Percentiles rank a stretch among this genome's conserved stretches.
These are phyloP conservation scores for Boletellus ananiceps DNA, from an alignment of 768 basidiomycete genomes.

Conservation along the genomic window DNA sequence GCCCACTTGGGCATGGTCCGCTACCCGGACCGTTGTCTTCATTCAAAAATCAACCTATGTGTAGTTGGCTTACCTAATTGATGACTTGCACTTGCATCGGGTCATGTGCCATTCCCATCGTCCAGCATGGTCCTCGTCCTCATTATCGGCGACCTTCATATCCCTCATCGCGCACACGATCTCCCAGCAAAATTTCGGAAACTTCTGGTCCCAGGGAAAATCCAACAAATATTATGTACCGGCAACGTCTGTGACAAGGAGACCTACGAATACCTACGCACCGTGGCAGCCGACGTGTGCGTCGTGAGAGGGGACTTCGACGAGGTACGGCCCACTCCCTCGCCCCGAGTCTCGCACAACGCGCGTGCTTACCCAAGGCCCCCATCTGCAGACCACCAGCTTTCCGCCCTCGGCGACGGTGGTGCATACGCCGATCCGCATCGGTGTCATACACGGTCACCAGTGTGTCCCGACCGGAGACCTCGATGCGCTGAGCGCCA, in stretches of 20 bases:
- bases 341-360: not conserved
- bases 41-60: not conserved
- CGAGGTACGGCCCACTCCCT: slow-evolving; percentile 54
- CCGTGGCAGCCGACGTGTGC: slow-evolving; percentile 89
- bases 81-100: not conserved
- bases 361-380: slow-evolving; percentile 1
- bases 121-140: slow-evolving; percentile 74
- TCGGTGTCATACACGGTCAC: slow-evolving; percentile 92
- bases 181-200: slow-evolving; percentile 97
- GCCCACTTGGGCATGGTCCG: not conserved
- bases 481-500: slow-evolving; percentile 79
- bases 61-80: slow-evolving; percentile 24
- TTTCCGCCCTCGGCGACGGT: slow-evolving; percentile 82
- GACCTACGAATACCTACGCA: slow-evolving; percentile 93
- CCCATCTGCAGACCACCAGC: slow-evolving; percentile 45
- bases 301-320: slow-evolving; percentile 95
- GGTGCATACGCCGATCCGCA: slow-evolving; percentile 77
- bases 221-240: slow-evolving; percentile 95
- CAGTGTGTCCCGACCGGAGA: slow-evolving; percentile 92
- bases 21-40: not conserved
- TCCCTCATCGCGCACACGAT: slow-evolving; percentile 86
- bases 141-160: slow-evolving; percentile 95
- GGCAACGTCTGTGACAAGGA: slow-evolving; percentile 97
- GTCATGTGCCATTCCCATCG: not conserved
- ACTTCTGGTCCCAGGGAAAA: slow-evolving; percentile 91